Percentiles rank a stretch among this genome's conserved stretches.
Evolutionary conservation across 2,329 filamentous ascomycete genomes (phyloP).

Genomic region (Shiraia sp.): DNA sequence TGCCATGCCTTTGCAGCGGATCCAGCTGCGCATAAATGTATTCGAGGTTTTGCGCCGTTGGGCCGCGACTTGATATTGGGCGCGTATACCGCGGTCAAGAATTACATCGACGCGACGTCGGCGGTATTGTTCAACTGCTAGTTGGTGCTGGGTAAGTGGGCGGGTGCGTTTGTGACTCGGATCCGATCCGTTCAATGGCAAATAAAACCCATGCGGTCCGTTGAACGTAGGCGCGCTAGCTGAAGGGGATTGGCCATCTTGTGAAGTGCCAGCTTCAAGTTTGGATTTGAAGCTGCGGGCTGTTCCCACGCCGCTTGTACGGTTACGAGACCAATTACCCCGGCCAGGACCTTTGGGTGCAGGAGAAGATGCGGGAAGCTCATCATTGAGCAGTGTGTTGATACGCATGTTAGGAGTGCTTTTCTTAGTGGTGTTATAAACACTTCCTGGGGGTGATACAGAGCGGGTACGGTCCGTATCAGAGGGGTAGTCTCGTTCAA

Average conservation of each 20-base stretch:
- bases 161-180: conserved; percentile 61
- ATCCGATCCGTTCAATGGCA: conserved; percentile 56
- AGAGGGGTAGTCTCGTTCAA: conserved; percentile 44
- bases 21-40: conserved; percentile 67
- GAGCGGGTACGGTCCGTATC: conserved; percentile 55
- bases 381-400: conserved; percentile 54
- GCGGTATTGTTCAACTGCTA: conserved; percentile 78
- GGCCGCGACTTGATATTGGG: conserved; percentile 65
- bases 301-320: conserved; percentile 16
- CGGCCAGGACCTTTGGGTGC: conserved; percentile 52
- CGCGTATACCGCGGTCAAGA: conserved; percentile 72
- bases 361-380: conserved; percentile 37
- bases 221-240: conserved; percentile 48
- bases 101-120: conserved; percentile 81
- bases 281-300: conserved; percentile 42
- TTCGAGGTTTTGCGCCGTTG: conserved; percentile 67
- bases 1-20: conserved; percentile 59
- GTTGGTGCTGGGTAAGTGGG: conserved; percentile 78
- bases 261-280: conserved; percentile 33
- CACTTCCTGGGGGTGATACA: conserved; percentile 46
- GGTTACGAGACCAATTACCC: conserved; percentile 54
- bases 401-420: conserved; percentile 51
- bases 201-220: conserved; percentile 56
- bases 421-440: conserved; percentile 45
- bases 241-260: conserved; percentile 40